Conservation (phyloP, 306 rosid genomes). For the Spatholobus suberectus region DNA sequence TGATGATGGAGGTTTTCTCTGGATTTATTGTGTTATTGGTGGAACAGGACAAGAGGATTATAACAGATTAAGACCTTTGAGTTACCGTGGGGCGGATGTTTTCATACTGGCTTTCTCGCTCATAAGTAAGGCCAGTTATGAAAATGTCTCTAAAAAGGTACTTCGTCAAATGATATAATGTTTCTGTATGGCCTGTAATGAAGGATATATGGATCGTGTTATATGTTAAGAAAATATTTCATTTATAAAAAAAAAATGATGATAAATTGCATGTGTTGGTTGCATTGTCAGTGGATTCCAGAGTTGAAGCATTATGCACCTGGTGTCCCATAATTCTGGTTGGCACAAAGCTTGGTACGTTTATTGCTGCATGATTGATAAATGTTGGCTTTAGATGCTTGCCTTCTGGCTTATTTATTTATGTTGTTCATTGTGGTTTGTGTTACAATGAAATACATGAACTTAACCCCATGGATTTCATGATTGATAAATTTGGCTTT, state of each 20-base stretch:
- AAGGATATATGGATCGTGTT: slow-evolving; percentile 5
- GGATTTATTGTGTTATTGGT: slow-evolving; percentile 50
- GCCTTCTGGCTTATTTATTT: background rate
- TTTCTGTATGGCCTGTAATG: background rate
- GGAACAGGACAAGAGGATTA: slow-evolving; percentile 76
- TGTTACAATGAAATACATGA: slow-evolving; percentile 23
- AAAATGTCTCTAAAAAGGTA: slow-evolving; percentile 77
- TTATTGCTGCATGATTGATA: slow-evolving; percentile 35
- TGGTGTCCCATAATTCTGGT: slow-evolving; percentile 95
- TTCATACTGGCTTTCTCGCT: slow-evolving; percentile 75
- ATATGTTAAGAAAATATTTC: slow-evolving; percentile 16
- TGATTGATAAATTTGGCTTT: slow-evolving; percentile 21
- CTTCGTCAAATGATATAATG: background rate
- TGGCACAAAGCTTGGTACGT: slow-evolving; percentile 95
- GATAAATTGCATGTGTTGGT: slow-evolving; percentile 15
- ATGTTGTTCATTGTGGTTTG: background rate
- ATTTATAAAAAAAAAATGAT: slow-evolving; percentile 2
- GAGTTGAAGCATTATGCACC: slow-evolving; percentile 99
- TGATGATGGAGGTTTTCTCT: slow-evolving; percentile 6
- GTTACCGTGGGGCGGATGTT: slow-evolving; percentile 79
- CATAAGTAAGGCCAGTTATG: slow-evolving; percentile 75
- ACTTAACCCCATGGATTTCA: slow-evolving; percentile 9
- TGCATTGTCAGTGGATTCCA: slow-evolving; percentile 94
- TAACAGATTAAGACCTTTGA: slow-evolving; percentile 75
- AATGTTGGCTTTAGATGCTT: slow-evolving; percentile 3